Base-by-base conservation (phyloP, 2,329 filamentous ascomycete species). In the Zelopaecilomyces penicillatus region DNA sequence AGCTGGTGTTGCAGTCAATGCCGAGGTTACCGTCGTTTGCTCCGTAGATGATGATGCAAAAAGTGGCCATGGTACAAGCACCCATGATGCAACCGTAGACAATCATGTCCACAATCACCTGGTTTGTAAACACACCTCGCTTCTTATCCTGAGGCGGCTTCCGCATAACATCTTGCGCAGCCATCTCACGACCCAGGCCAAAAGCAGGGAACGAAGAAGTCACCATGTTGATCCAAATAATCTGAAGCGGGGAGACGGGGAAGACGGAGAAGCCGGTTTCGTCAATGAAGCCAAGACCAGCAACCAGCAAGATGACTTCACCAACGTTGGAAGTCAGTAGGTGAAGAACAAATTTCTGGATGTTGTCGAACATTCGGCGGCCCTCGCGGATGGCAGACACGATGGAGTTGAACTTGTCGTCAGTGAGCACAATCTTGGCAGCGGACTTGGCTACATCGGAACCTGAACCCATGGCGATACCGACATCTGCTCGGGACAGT, bases 211-310 rank as follows among this genome's bases (percentile, higher is more conserved):
- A 80, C 1, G 83, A 86, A 35, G 86, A 91, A 0, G 89, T 95
- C 44, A 93, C 77, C 85, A 95, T 91, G 65, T 95, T 95, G 62
- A 95, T 87, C 88, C 87, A 95, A 47, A 95, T 76, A 50, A 95
- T 91, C 56, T 95, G 83, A 8, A 95, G 80, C 0, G 89, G 87
- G 0, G 86, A 81, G 37, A 95, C 78, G 4, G 88, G 89, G 63
- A 94, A 95, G 7, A 95, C 87, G 0, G 87, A 93, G 49, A 86
- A 75, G 6, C 78, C 75, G 7, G 72, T 68, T 3, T 65, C 53
- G 58, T 95, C 89, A 56, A 88, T 85, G 68, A 95, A 94, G 0
- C 74, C 84, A 4, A 95, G 78, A 43, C 89, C 89, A 34, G 88
- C 82, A 28, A 95, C 79, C 11, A 95, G 72, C 1, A 87, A 82